Conservation (phyloP, 2,329 filamentous ascomycete species). For the Pseudogymnoascus sp. region DNA sequence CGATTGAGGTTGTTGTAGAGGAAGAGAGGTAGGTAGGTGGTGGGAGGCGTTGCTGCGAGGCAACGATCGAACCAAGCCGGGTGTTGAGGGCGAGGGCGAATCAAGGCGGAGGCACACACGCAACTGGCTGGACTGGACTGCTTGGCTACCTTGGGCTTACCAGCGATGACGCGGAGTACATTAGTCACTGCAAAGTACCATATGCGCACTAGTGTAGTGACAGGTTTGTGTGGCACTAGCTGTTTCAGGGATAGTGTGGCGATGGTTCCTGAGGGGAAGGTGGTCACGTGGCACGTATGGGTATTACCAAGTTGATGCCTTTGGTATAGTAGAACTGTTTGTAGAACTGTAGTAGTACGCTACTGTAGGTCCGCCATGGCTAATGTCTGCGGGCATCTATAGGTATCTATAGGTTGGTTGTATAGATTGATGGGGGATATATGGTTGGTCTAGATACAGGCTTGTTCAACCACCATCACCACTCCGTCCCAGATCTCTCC, state of each 20-base stretch:
- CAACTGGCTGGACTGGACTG: not conserved
- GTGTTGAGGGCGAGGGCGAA: not conserved
- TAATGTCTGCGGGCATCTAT: not conserved
- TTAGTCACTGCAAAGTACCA: not conserved
- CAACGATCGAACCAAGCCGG: constrained; percentile 1
- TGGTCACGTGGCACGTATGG: not conserved
- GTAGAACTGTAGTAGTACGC: not conserved
- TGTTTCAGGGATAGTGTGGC: not conserved
- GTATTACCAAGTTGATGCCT: not conserved
- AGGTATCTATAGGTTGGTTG: not conserved
- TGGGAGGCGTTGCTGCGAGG: constrained; percentile 2
- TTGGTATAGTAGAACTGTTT: not conserved
- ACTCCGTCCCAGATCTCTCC: constrained; percentile 46
- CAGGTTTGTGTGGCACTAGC: not conserved
- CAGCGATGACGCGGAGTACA: not conserved
- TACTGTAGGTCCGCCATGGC: not conserved
- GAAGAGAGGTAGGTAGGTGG: not conserved
- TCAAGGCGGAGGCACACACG: not conserved
- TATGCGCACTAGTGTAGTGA: too few species aligned
- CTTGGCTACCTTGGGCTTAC: not conserved
- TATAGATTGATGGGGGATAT: not conserved
- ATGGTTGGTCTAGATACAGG: not conserved
- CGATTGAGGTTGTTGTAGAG: not conserved
- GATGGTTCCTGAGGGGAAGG: not conserved
- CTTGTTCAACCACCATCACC: not conserved